A percentile compares a stretch with the other conserved stretches of the same genome.
phyloP scores from a whole-genome alignment of 2,329 filamentous ascomycete species.

The Ophiobolus disseminans region DNA sequence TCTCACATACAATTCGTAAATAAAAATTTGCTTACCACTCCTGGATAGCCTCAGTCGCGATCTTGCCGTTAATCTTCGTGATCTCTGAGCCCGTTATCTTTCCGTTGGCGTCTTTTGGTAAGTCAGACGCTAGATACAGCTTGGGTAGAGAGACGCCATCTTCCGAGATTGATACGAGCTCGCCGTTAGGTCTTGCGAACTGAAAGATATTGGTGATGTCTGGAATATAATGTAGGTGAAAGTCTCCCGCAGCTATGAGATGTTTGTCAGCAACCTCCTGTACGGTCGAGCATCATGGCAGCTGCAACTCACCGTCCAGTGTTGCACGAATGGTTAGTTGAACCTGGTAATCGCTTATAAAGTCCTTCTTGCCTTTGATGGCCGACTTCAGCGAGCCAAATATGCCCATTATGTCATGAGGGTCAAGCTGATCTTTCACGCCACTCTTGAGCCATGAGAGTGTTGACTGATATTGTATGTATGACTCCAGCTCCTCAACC shows the following conservation, averaged over 20 bases:
- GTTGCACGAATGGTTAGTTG: slow-evolving; percentile 33
- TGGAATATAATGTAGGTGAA: slow-evolving; percentile 33
- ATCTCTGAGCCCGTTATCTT: slow-evolving; percentile 31
- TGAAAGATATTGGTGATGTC: slow-evolving; percentile 23
- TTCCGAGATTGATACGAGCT: slow-evolving; percentile 28
- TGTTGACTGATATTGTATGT: slow-evolving; percentile 38
- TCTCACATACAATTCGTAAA: too few relatives aligned
- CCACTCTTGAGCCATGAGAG: slow-evolving; percentile 39
- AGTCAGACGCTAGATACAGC: slow-evolving; percentile 25
- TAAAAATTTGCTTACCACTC: too few relatives aligned
- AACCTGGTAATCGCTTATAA: slow-evolving; percentile 40
- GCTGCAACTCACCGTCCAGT: slow-evolving; percentile 12
- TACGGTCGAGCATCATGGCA: background rate
- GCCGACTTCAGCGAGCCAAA: background rate
- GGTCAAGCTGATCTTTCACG: slow-evolving; percentile 28
- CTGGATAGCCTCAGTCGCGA: slow-evolving; percentile 35
- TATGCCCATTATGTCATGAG: slow-evolving; percentile 27
- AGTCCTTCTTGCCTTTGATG: slow-evolving; percentile 18
- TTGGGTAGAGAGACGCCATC: slow-evolving; percentile 37
- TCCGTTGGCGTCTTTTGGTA: slow-evolving; percentile 15
- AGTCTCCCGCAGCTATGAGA: slow-evolving; percentile 32
- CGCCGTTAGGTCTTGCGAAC: slow-evolving; percentile 36
- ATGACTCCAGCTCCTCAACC: slow-evolving; percentile 25
- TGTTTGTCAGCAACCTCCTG: background rate
- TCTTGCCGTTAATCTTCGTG: slow-evolving; percentile 41